Conservation (phyloP, 768 basidiomycete species). For the Russula foetens region DNA sequence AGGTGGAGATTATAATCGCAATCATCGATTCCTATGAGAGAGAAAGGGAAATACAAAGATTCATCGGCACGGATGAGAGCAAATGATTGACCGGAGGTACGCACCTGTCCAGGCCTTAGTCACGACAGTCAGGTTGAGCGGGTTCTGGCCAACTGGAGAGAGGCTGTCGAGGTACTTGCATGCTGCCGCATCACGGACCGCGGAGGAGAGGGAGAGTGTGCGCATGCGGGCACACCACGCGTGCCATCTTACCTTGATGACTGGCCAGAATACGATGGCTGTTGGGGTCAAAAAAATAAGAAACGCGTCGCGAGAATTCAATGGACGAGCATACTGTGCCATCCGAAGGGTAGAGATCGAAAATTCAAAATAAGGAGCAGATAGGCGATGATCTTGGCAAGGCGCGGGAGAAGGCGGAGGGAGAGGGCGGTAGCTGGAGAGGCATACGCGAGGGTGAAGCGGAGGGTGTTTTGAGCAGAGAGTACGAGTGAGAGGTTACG, state of each 20-base stretch:
- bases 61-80: background rate
- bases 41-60: too few species aligned
- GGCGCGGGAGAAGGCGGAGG: constrained; percentile 2
- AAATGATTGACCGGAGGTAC: too few species aligned
- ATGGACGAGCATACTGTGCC: constrained; percentile 13
- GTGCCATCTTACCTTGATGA: background rate
- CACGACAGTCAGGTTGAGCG: constrained; percentile 20
- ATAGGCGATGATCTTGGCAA: constrained; percentile 5
- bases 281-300: background rate
- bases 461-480: background rate
- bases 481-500: background rate
- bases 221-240: constrained; percentile 1
- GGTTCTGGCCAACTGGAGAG: constrained; percentile 20
- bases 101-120: constrained; percentile 20
- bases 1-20: constrained; percentile 68
- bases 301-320: too few species aligned
- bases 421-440: background rate
- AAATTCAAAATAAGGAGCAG: background rate
- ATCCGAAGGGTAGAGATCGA: constrained; percentile 16
- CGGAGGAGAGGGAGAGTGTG: constrained; percentile 2
- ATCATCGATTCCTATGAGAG: constrained; percentile 52
- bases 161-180: constrained; percentile 11
- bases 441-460: background rate
- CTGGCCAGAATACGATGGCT: constrained; percentile 15
- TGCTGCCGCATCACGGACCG: background rate